Base-by-base conservation (phyloP, 306 rosid genomes). In the Astragalus glycyphyllos region DNA sequence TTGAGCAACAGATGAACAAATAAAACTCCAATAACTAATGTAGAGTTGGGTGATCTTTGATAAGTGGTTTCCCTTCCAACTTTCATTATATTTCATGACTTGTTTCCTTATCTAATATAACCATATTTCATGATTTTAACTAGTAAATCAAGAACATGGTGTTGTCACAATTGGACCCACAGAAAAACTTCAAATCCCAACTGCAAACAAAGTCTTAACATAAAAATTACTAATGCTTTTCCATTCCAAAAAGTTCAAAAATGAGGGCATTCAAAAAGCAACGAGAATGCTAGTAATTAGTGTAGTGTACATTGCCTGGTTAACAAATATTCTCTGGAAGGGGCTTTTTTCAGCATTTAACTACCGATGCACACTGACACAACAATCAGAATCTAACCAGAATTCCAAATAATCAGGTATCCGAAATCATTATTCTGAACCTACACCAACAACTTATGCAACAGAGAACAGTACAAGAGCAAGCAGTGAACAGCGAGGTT, bases 271-370 rank as follows among this genome's bases (percentile, higher is more conserved):
- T 34, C 37, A 74, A 34, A 74, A 31, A 71, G 62, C 20, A 9
- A 62, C 42, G 5, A 56, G 50, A 73, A 49, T 81, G 61, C 62
- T 11, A 17, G 15, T 77, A 56, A 53, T 55, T 73, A 68, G 59
- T 44, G 71, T 31, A 38, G 34, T 15, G 47, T 16, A 1, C 57
- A 75, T 40, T 79, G 91, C 99, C 97, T 95, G 99, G 80, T 95
- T 89, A 76, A 91, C 97, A 88, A 91, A 95, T 29, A 93, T 95
- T 74, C 97, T 85, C 67, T 86, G 96, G 82, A 91, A 91, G 75
- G 97, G 97, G 68, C 99, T 95, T 86, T 95, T 95, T 46, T 89
- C 96, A 66, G 82, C 91, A 87, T 95, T 95, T 85, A 95, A 87
- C 99, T 95, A 95, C 85, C 83, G 68, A 81, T 41, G 70, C 56